A percentile compares a stretch with the other conserved stretches of the same genome.
Evolutionary conservation across 257 asterid species (phyloP).

Genomic region (Solanum pimpinellifolium): DNA sequence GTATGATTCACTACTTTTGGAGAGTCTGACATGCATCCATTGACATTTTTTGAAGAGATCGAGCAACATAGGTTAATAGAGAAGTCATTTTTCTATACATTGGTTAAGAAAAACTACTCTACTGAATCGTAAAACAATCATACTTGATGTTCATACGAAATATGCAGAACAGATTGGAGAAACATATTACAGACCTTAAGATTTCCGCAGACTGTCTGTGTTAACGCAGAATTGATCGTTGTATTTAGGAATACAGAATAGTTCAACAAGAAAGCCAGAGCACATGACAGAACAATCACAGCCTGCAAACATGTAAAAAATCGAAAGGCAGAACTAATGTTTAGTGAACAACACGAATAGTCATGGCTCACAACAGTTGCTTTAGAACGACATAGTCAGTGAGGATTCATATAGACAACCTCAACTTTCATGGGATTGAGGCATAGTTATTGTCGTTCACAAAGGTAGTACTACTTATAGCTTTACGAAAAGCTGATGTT

Average conservation of each 20-base stretch:
- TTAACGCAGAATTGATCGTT: constrained; percentile 14
- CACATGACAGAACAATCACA: constrained; percentile 10
- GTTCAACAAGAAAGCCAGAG: constrained; percentile 15
- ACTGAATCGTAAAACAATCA: background rate
- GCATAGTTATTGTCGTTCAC: background rate
- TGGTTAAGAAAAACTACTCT: no score
- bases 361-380: background rate
- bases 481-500: background rate
- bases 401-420: background rate
- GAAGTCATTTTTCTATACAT: background rate
- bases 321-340: background rate
- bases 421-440: background rate
- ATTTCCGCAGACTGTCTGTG: constrained; percentile 13
- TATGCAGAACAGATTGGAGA: background rate
- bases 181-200: constrained; percentile 3
- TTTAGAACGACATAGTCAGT: background rate
- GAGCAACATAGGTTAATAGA: no score
- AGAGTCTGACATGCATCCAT: no score
- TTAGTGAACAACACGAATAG: background rate
- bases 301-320: background rate
- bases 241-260: constrained; percentile 11
- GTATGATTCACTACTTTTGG: no score
- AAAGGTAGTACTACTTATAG: background rate
- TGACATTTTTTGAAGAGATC: no score
- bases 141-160: background rate